phyloP scores from a whole-genome alignment of 1,139 yeast species.

The Geotrichum armillariae region DNA sequence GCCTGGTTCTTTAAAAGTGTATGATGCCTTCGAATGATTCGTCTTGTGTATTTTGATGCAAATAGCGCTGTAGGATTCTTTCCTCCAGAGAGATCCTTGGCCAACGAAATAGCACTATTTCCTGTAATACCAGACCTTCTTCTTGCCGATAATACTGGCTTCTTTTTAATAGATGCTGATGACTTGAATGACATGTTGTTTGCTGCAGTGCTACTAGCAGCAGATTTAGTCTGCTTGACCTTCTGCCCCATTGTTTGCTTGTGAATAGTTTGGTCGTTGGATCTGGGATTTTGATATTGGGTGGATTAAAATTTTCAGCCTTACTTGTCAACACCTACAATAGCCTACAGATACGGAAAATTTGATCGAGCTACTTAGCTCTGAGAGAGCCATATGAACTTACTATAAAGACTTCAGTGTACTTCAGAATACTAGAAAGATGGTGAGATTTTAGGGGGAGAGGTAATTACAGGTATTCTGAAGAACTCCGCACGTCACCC shows the following conservation, averaged over 20 bases:
- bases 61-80: slow-evolving; percentile 12
- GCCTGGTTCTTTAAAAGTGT: slow-evolving; percentile 37
- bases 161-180: not conserved
- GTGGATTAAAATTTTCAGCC: too few species aligned
- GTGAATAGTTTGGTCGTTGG: not conserved
- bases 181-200: not conserved
- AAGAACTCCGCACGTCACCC: too few species aligned
- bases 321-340: too few species aligned
- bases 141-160: slow-evolving; percentile 15
- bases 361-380: too few species aligned
- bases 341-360: too few species aligned
- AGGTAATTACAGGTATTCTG: too few species aligned
- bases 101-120: slow-evolving; percentile 19
- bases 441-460: too few species aligned
- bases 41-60: slow-evolving; percentile 32
- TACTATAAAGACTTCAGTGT: too few species aligned
- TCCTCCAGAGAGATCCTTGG: slow-evolving; percentile 13
- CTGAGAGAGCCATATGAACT: too few species aligned
- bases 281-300: not conserved
- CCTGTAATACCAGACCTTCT: slow-evolving; percentile 20
- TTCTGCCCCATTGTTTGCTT: slow-evolving; percentile 2
- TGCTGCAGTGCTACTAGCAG: not conserved
- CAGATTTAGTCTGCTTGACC: not conserved
- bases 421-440: too few species aligned
- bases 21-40: slow-evolving; percentile 40